phyloP scores from a whole-genome alignment of 257 asterid genomes.

The Leonotis leonurus region DNA sequence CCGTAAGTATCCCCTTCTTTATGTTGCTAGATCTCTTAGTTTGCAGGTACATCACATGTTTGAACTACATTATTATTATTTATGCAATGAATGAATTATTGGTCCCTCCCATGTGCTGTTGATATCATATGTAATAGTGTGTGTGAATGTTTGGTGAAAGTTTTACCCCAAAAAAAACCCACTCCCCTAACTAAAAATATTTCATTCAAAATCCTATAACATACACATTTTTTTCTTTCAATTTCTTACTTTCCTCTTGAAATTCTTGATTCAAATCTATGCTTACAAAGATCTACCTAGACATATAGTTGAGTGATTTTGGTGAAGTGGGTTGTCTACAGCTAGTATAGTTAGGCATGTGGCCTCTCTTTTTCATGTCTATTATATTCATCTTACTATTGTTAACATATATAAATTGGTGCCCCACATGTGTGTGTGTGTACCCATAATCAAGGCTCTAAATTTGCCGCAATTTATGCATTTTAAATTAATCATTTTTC shows the following conservation, averaged over 20 bases:
- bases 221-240: neutral
- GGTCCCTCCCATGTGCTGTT: slow-evolving; percentile 12
- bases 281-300: too few relatives aligned
- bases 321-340: slow-evolving; percentile 23
- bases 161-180: neutral
- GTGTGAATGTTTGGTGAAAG: neutral
- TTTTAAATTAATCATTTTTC: neutral
- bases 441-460: slow-evolving; percentile 6
- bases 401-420: neutral
- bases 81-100: neutral
- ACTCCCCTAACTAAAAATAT: neutral
- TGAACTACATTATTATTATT: slow-evolving; percentile 12
- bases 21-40: neutral
- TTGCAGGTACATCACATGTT: slow-evolving; percentile 7
- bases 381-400: neutral
- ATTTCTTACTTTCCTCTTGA: neutral
- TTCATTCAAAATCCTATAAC: neutral
- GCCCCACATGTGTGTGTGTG: slow-evolving; percentile 16
- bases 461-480: slow-evolving; percentile 26
- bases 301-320: neutral
- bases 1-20: too few relatives aligned
- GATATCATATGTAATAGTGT: neutral
- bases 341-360: slow-evolving; percentile 32
- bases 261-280: neutral
- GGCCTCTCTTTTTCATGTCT: slow-evolving; percentile 13